These are phyloP conservation scores for Diversispora eburnea DNA, from an alignment of 192 early-diverging fungal species.

Conservation along the genomic window DNA sequence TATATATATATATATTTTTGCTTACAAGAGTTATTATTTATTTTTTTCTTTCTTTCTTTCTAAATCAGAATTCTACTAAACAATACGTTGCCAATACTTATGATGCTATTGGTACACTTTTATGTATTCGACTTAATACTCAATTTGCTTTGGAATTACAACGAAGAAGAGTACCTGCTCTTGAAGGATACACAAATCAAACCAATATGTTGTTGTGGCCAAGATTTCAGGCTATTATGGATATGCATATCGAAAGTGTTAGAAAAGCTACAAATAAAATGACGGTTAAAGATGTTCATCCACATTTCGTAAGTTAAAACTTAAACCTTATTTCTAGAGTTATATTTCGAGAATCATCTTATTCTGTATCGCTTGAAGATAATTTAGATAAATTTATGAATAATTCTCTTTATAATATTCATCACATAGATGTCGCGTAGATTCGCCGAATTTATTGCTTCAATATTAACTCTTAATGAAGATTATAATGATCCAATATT, in stretches of 20 bases:
- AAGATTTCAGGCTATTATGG: conserved; percentile 75
- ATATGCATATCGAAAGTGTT: conserved; percentile 88
- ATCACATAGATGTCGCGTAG: conserved; percentile 67
- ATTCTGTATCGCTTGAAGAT: too few species aligned
- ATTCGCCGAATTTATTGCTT: conserved; percentile 90
- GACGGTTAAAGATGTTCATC: conserved; percentile 68
- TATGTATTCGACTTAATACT: conserved; percentile 87
- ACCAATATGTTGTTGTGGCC: conserved; percentile 96
- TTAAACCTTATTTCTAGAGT: too few species aligned
- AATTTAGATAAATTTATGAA: too few species aligned
- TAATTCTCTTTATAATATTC: too few species aligned
- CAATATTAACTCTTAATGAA: conserved; percentile 85
- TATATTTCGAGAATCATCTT: too few species aligned
- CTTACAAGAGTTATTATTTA: conserved; percentile 9
- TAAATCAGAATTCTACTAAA: conserved; percentile 55
- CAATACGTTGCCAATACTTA: conserved; percentile 69
- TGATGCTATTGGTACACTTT: conserved; percentile 86
- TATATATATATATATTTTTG: background rate
- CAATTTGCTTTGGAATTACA: conserved; percentile 81
- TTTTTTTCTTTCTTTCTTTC: conserved; percentile 26
- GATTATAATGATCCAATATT: conserved; percentile 83
- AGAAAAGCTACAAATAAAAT: conserved; percentile 68
- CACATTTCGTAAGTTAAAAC: conserved; percentile 67
- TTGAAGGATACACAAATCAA: conserved; percentile 86
- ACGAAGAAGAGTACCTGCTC: conserved; percentile 67